These are phyloP conservation scores for Microthlaspi erraticum DNA, from an alignment of 345 rosid species.

Conservation along the genomic window DNA sequence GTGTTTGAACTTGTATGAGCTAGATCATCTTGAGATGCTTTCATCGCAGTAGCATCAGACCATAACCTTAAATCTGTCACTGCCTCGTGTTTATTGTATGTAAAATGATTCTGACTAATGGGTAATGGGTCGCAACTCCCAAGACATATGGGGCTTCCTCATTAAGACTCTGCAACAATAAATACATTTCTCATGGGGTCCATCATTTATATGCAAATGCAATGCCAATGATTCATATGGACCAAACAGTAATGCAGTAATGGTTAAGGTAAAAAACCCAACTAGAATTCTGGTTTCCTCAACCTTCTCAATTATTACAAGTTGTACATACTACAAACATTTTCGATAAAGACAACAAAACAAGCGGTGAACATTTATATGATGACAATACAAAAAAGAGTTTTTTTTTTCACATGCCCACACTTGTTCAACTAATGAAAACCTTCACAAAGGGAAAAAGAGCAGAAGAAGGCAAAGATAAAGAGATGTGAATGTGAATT, in stretches of 20 bases:
- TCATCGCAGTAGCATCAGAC: too few relatives aligned
- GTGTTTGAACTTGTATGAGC: too few relatives aligned
- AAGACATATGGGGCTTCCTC: slow-evolving; percentile 32
- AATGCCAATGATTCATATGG: background rate
- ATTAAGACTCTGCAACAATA: slow-evolving; percentile 41
- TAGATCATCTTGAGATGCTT: too few relatives aligned
- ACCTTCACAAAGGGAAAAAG: background rate
- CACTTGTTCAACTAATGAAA: slow-evolving; percentile 21
- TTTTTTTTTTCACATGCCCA: slow-evolving; percentile 25
- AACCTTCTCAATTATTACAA: slow-evolving; percentile 28
- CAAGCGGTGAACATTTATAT: slow-evolving; percentile 4
- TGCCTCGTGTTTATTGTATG: background rate
- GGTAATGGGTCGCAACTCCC: slow-evolving; percentile 32
- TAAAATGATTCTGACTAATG: background rate
- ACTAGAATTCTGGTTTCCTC: slow-evolving; percentile 10
- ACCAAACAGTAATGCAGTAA: slow-evolving; percentile 4
- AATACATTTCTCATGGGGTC: slow-evolving; percentile 27
- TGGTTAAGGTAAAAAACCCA: slow-evolving; percentile 28
- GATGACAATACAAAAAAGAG: slow-evolving; percentile 5
- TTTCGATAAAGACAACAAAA: slow-evolving; percentile 30
- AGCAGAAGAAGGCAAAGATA: slow-evolving; percentile 49
- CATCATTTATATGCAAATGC: background rate
- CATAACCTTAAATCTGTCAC: too few relatives aligned
- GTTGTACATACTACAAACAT: slow-evolving; percentile 21
- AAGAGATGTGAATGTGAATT: background rate